phyloP scores from a whole-genome alignment of 306 rosid genomes.

The Arachis stenosperma region DNA sequence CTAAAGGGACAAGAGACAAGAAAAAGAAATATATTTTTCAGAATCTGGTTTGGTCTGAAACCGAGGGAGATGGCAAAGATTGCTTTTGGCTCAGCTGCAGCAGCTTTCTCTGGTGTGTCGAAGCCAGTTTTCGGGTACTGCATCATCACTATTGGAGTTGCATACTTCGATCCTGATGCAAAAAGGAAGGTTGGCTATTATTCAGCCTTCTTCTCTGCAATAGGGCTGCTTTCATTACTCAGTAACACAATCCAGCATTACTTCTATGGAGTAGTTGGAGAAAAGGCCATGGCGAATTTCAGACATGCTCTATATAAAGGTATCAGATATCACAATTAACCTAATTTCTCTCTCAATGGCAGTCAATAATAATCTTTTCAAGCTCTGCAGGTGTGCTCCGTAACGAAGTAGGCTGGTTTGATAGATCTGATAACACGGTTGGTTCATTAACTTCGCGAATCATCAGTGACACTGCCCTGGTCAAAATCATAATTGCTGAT shows the following conservation, averaged over 20 bases:
- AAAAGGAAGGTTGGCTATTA: slow-evolving; percentile 57
- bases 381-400: slow-evolving; percentile 64
- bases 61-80: slow-evolving; percentile 60
- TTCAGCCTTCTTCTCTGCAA: slow-evolving; percentile 58
- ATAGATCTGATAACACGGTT: slow-evolving; percentile 72
- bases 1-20: slow-evolving; percentile 42
- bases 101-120: slow-evolving; percentile 78
- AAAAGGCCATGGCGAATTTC: slow-evolving; percentile 80
- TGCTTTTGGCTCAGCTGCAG: slow-evolving; percentile 58
- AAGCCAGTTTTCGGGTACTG: slow-evolving; percentile 80
- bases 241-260: slow-evolving; percentile 84
- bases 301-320: slow-evolving; percentile 75
- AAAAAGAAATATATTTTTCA: slow-evolving; percentile 57
- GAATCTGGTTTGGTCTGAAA: slow-evolving; percentile 79
- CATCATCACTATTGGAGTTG: slow-evolving; percentile 84
- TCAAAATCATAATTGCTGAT: slow-evolving; percentile 81
- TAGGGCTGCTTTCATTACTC: slow-evolving; percentile 76
- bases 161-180: slow-evolving; percentile 60
- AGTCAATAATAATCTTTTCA: not conserved
- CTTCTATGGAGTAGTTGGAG: slow-evolving; percentile 85
- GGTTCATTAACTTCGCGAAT: slow-evolving; percentile 78
- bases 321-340: slow-evolving; percentile 36
- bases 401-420: slow-evolving; percentile 90
- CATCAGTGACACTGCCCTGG: slow-evolving; percentile 76
- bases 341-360: slow-evolving; percentile 1